phyloP scores from a whole-genome alignment of 768 basidiomycete genomes.

The Podaxis pistillaris region DNA sequence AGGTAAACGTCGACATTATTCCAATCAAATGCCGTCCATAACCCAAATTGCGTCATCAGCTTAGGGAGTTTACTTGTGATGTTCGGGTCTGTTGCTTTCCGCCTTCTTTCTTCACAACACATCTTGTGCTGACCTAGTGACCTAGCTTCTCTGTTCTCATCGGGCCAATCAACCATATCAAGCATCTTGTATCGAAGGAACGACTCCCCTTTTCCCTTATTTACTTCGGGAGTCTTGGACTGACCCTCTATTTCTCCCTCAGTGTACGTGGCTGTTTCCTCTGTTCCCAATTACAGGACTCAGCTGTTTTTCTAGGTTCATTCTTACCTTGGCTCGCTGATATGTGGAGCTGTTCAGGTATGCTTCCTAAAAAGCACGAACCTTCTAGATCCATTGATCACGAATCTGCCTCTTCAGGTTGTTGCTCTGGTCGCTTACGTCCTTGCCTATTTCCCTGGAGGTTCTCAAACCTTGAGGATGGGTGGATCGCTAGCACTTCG shows the following conservation, averaged over 20 bases:
- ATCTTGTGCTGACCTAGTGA: background rate
- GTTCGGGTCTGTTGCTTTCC: slow-evolving; percentile 67
- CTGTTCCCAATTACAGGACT: background rate
- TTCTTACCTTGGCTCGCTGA: slow-evolving; percentile 83
- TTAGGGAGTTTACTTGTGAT: slow-evolving; percentile 92
- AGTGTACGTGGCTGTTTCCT: slow-evolving; percentile 53
- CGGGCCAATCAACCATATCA: slow-evolving; percentile 89
- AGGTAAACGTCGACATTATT: slow-evolving; percentile 41
- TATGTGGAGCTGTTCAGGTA: slow-evolving; percentile 80
- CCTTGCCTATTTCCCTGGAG: slow-evolving; percentile 94
- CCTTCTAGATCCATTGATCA: background rate
- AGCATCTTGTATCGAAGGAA: slow-evolving; percentile 81
- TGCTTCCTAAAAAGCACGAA: slow-evolving; percentile 12
- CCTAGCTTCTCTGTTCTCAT: slow-evolving; percentile 78
- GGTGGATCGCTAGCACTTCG: slow-evolving; percentile 80
- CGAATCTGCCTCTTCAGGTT: slow-evolving; percentile 42
- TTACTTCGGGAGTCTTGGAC: slow-evolving; percentile 79
- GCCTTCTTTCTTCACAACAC: background rate
- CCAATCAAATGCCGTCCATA: slow-evolving; percentile 2
- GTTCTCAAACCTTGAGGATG: slow-evolving; percentile 73
- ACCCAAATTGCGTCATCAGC: slow-evolving; percentile 35
- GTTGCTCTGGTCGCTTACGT: slow-evolving; percentile 86
- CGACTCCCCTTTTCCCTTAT: slow-evolving; percentile 80
- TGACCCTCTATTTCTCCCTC: slow-evolving; percentile 91
- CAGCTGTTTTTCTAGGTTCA: slow-evolving; percentile 49